phyloP scores from a whole-genome alignment of 1,284 basidiomycete species.

The Wallemia hederae region DNA sequence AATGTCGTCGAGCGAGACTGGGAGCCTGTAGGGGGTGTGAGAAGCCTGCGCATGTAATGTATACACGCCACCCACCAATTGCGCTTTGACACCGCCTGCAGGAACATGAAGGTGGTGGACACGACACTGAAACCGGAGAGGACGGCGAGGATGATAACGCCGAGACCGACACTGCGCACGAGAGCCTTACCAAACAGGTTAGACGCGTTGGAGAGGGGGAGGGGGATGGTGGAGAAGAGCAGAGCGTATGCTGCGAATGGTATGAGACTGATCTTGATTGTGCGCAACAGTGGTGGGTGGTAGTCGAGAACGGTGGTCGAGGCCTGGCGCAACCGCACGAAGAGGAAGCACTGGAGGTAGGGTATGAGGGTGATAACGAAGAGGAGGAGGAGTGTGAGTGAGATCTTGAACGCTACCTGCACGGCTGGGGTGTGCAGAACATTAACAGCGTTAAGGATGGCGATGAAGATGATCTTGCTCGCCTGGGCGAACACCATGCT shows the following conservation, averaged over 20 bases:
- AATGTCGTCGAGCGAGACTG: neutral
- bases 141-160: neutral
- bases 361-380: neutral
- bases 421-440: neutral
- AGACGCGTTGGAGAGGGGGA: neutral
- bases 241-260: neutral
- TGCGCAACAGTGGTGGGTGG: neutral
- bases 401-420: neutral
- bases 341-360: neutral
- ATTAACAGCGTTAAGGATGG: neutral
- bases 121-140: neutral
- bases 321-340: neutral
- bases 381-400: neutral
- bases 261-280: neutral
- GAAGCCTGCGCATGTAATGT: neutral
- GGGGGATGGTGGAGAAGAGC: neutral
- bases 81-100: neutral
- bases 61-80: neutral
- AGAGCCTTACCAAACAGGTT: neutral
- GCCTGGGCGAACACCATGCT: neutral
- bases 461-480: neutral
- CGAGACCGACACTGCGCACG: neutral
- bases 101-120: neutral
- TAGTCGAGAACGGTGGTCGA: neutral
- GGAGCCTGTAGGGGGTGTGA: neutral